These are phyloP conservation scores for Trebouxia sp. DNA, from an alignment of 139 green algal species.

Conservation along the genomic window DNA sequence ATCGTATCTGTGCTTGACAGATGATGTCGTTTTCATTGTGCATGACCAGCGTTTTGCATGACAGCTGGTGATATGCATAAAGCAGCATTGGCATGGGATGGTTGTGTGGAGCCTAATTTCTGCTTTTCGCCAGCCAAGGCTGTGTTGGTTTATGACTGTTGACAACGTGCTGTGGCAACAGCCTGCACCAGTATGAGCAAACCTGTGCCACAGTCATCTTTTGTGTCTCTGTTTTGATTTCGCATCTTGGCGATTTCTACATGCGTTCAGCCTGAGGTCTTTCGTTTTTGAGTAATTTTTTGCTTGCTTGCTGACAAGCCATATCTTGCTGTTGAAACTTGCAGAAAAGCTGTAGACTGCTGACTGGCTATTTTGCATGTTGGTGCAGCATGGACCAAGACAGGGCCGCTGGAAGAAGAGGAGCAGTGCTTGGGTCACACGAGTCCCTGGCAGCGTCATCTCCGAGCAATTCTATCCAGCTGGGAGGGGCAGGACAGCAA, in stretches of 20 bases:
- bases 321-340: not conserved
- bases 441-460: conserved; percentile 1
- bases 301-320: not conserved
- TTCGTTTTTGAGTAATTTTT: not conserved
- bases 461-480: not conserved
- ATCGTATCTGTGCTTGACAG: too few species aligned
- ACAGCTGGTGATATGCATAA: too few species aligned
- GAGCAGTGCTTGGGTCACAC: not conserved
- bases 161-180: too few species aligned
- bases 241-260: not conserved
- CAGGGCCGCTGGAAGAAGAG: not conserved
- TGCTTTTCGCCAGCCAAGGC: too few species aligned
- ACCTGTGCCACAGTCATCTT: too few species aligned
- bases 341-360: not conserved
- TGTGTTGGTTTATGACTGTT: too few species aligned
- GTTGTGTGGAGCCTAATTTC: too few species aligned
- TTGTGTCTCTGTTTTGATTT: not conserved
- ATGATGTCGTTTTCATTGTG: too few species aligned
- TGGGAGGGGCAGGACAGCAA: not conserved
- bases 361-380: not conserved
- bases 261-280: not conserved
- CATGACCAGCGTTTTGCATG: too few species aligned
- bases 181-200: too few species aligned
- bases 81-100: too few species aligned
- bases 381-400: not conserved